A percentile compares a stretch with the other conserved stretches of the same genome.
Conservation (phyloP, 495 filamentous ascomycete species). For the Penicillium malachiteum region DNA sequence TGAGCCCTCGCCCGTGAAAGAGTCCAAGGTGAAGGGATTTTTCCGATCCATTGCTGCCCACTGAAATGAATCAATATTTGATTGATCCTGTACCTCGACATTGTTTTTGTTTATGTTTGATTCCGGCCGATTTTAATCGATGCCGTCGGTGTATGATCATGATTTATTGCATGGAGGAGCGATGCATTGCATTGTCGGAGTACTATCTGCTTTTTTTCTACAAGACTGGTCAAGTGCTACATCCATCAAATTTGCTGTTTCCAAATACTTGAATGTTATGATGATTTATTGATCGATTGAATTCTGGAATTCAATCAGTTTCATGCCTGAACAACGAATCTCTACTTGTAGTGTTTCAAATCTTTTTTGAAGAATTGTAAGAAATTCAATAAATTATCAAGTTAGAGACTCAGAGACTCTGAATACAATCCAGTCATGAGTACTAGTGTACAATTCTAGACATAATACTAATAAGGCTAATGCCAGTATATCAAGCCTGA, state of each 20-base stretch:
- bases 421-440: too few species aligned
- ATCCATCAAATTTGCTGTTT: background rate
- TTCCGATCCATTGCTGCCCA: constrained; percentile 38
- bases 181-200: constrained; percentile 26
- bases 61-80: background rate
- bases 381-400: too few species aligned
- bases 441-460: too few species aligned
- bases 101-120: background rate
- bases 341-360: too few species aligned
- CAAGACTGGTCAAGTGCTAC: background rate
- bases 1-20: constrained; percentile 34
- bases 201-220: constrained; percentile 17
- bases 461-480: too few species aligned
- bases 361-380: too few species aligned
- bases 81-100: constrained; percentile 4
- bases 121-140: constrained; percentile 3
- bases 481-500: too few species aligned
- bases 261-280: background rate
- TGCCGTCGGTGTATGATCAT: constrained; percentile 12
- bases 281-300: background rate
- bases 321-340: too few species aligned
- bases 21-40: constrained; percentile 39
- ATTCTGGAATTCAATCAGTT: too few species aligned
- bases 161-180: constrained; percentile 23
- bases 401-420: too few species aligned